Evolutionary conservation across 1,139 yeast species (phyloP).

Genomic region (Saccharomyces hybrid): DNA sequence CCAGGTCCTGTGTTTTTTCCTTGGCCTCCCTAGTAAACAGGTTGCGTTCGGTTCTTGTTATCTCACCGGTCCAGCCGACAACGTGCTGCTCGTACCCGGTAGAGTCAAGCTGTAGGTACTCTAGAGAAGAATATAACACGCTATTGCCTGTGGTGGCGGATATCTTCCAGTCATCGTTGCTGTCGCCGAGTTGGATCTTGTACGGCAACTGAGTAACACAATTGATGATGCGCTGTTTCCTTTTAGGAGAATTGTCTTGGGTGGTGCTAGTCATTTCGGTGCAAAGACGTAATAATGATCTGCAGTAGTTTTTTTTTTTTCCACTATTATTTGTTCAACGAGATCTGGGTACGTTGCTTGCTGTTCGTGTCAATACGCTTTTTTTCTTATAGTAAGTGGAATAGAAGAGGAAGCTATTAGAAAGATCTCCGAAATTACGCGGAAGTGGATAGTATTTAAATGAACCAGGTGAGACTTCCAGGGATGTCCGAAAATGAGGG

Average conservation of each 20-base stretch:
- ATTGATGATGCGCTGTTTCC: slow-evolving; percentile 30
- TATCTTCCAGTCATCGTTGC: slow-evolving; percentile 42
- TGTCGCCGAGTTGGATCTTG: slow-evolving; percentile 23
- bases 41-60: slow-evolving; percentile 26
- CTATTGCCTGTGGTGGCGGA: slow-evolving; percentile 74
- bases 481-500: not conserved
- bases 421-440: not conserved
- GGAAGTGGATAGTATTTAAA: not conserved
- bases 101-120: slow-evolving; percentile 48
- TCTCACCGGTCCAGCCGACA: slow-evolving; percentile 95
- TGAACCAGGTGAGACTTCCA: not conserved
- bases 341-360: not conserved
- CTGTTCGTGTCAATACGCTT: not conserved
- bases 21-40: slow-evolving; percentile 9
- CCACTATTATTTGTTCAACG: not conserved
- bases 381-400: not conserved
- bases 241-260: slow-evolving; percentile 10
- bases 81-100: slow-evolving; percentile 82
- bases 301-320: not conserved
- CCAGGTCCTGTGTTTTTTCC: slow-evolving; percentile 22
- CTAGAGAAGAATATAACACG: slow-evolving; percentile 71
- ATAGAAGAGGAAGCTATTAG: not conserved
- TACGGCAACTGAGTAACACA: slow-evolving; percentile 34
- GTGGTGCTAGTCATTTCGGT: slow-evolving; percentile 2
- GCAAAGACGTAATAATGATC: not conserved